A percentile compares a stretch with the other conserved stretches of the same genome.
These are phyloP conservation scores for Kluyveromyces marxianus DNA, from an alignment of 1,139 yeast genomes.

Conservation along the genomic window DNA sequence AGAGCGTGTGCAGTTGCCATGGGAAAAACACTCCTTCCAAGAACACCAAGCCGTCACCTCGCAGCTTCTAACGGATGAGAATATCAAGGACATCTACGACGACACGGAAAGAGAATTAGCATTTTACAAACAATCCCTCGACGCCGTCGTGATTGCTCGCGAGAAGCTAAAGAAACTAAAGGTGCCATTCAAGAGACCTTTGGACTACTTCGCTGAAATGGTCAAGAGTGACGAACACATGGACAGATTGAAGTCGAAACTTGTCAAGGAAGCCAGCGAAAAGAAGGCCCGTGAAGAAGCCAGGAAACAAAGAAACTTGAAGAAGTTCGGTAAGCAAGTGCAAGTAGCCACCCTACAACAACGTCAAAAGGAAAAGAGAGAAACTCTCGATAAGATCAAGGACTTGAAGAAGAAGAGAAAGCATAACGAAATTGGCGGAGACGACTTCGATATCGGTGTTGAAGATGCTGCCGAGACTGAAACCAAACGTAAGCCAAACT, in stretches of 20 bases:
- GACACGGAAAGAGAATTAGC: constrained; percentile 84
- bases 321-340: constrained; percentile 96
- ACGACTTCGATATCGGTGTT: constrained; percentile 60
- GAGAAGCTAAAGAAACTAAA: constrained; percentile 53
- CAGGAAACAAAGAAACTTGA: constrained; percentile 85
- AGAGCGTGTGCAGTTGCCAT: constrained; percentile 62
- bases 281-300: constrained; percentile 93
- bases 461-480: constrained; percentile 57
- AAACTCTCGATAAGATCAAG: constrained; percentile 83
- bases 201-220: constrained; percentile 98
- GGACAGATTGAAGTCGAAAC: constrained; percentile 82
- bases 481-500: constrained; percentile 46
- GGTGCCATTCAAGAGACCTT: constrained; percentile 86
- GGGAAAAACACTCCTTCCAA: constrained; percentile 64
- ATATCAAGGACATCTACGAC: constrained; percentile 83
- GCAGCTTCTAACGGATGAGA: constrained; percentile 49
- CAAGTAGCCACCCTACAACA: constrained; percentile 90
- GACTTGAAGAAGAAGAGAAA: constrained; percentile 82
- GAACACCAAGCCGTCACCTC: constrained; percentile 78
- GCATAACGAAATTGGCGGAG: constrained; percentile 55
- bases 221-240: constrained; percentile 95
- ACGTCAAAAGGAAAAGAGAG: constrained; percentile 90
- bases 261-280: constrained; percentile 79
- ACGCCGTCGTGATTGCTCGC: constrained; percentile 73
- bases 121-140: constrained; percentile 86